phyloP scores from a whole-genome alignment of 2,329 filamentous ascomycete genomes.

The Drechslerella dactyloides region DNA sequence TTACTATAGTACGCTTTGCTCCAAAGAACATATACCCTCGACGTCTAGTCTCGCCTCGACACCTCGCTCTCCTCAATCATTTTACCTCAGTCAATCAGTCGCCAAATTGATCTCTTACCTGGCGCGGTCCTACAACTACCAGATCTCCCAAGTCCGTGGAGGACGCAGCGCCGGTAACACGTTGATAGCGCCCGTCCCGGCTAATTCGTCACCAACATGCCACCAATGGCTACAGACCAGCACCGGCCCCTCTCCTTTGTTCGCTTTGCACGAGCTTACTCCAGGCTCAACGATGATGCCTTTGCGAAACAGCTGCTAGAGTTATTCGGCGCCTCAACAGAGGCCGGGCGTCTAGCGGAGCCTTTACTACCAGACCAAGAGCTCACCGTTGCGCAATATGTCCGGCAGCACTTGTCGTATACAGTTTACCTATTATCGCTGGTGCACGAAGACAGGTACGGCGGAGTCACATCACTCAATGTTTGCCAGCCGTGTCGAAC shows the following conservation, averaged over 20 bases:
- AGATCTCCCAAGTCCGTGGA: too few species aligned
- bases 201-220: conserved; percentile 11
- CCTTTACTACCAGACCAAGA: conserved; percentile 43
- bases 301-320: conserved; percentile 40
- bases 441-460: conserved; percentile 44
- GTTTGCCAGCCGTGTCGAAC: background rate
- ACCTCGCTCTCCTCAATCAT: too few species aligned
- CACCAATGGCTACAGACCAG: conserved; percentile 15
- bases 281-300: conserved; percentile 34
- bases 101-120: too few species aligned
- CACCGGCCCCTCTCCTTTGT: conserved; percentile 32
- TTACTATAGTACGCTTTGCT: background rate
- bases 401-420: conserved; percentile 41
- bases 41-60: too few species aligned
- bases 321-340: conserved; percentile 36
- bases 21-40: too few species aligned
- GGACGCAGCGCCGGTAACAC: conserved; percentile 7
- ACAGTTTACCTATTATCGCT: conserved; percentile 44
- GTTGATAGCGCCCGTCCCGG: background rate
- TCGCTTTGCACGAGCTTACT: conserved; percentile 28
- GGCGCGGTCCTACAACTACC: too few species aligned
- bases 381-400: conserved; percentile 46
- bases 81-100: too few species aligned
- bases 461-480: background rate
- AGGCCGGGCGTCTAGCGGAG: conserved; percentile 33